These are phyloP conservation scores for Calonectria naviculata DNA, from an alignment of 2,329 filamentous ascomycete species.

Conservation along the genomic window DNA sequence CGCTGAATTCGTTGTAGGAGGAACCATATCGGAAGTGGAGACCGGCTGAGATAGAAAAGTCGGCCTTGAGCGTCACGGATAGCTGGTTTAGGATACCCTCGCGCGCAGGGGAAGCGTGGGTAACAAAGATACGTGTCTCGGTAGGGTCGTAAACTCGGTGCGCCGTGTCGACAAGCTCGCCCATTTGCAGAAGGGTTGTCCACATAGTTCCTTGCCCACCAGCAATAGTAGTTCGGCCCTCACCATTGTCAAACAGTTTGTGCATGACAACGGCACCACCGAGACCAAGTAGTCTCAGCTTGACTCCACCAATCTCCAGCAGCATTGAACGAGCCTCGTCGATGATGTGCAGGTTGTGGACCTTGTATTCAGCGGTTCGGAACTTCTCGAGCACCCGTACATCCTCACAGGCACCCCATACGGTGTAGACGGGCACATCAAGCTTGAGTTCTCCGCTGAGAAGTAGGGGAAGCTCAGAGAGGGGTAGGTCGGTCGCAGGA, in stretches of 20 bases:
- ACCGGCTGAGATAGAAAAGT: conserved; percentile 97
- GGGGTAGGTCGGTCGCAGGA: conserved; percentile 81
- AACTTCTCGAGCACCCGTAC: conserved; percentile 98
- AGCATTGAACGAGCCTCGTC: conserved; percentile 97
- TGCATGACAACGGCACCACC: conserved; percentile 99
- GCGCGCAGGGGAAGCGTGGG: conserved; percentile 94
- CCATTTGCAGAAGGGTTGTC: conserved; percentile 98
- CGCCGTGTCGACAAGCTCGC: conserved; percentile 95
- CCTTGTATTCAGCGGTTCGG: conserved; percentile 96
- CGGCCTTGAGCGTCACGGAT: conserved; percentile 95
- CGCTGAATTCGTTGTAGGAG: conserved; percentile 99
- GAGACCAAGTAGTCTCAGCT: conserved; percentile 91
- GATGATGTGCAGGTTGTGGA: conserved; percentile 97
- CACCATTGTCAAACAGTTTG: conserved; percentile 99
- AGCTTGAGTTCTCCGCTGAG: conserved; percentile 90
- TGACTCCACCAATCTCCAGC: conserved; percentile 93
- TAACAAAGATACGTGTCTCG: conserved; percentile 96
- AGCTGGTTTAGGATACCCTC: conserved; percentile 98
- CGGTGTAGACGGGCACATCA: conserved; percentile 97
- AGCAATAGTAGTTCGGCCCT: conserved; percentile 97
- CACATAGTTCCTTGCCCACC: conserved; percentile 99
- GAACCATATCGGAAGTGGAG: conserved; percentile 99
- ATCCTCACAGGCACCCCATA: conserved; percentile 99
- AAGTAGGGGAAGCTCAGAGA: conserved; percentile 92
- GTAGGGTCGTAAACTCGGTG: conserved; percentile 99